Conservation (phyloP, 495 filamentous ascomycete species). For the Neurospora tetraspora region DNA sequence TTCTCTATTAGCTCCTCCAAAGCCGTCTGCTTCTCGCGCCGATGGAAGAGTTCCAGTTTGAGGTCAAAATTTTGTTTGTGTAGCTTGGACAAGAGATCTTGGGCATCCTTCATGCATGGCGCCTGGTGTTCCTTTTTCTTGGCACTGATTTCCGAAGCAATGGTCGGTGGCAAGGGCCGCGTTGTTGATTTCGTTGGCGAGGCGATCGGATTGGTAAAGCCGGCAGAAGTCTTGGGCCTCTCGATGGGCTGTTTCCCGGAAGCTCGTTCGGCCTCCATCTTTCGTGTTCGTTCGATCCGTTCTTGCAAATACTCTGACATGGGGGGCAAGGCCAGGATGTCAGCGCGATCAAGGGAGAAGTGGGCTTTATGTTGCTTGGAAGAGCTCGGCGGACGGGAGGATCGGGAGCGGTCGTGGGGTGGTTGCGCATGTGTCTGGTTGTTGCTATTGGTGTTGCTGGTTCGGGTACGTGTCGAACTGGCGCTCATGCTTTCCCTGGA, state of each 20-base stretch:
- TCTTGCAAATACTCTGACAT: conserved; percentile 42
- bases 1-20: conserved; percentile 54
- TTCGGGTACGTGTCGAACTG: conserved; percentile 29
- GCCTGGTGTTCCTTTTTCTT: conserved; percentile 29
- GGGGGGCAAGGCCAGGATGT: conserved; percentile 18
- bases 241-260: conserved; percentile 4
- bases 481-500: conserved; percentile 29
- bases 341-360: conserved; percentile 22
- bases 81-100: conserved; percentile 46
- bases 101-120: conserved; percentile 34
- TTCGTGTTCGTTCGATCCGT: conserved; percentile 38
- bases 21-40: conserved; percentile 43
- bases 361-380: conserved; percentile 17
- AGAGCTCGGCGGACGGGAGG: conserved; percentile 2
- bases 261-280: conserved; percentile 33
- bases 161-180: conserved; percentile 10
- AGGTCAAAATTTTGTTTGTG: conserved; percentile 87
- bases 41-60: conserved; percentile 74
- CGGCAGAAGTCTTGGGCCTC: neutral
- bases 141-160: conserved; percentile 9
- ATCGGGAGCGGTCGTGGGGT: conserved; percentile 21
- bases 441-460: conserved; percentile 30
- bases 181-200: neutral
- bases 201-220: conserved; percentile 7
- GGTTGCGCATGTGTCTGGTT: conserved; percentile 12